Evolutionary conservation across 2,329 filamentous ascomycete species (phyloP).

Genomic region (Colletotrichum endophyticum): DNA sequence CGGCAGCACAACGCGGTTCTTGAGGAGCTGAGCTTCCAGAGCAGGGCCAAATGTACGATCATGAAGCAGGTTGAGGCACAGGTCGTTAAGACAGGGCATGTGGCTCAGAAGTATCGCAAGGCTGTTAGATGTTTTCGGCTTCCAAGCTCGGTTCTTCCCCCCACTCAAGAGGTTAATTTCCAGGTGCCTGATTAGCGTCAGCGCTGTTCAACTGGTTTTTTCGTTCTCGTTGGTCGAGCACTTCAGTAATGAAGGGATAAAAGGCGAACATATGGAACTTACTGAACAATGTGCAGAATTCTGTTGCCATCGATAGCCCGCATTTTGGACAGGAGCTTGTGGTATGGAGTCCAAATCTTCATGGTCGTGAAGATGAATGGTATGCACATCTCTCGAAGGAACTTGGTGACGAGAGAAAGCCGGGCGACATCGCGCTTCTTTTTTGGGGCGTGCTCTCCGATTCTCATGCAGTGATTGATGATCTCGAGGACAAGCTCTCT

Average conservation of each 20-base stretch:
- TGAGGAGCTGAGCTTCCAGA: no score
- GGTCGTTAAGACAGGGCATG: neutral
- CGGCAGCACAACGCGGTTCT: no score
- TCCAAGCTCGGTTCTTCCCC: no score
- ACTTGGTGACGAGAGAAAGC: neutral
- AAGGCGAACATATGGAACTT: neutral
- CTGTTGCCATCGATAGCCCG: neutral
- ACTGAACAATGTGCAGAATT: neutral
- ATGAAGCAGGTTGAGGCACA: no score
- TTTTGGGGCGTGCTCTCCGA: no score
- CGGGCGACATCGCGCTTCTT: neutral
- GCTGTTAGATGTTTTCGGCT: accelerated
- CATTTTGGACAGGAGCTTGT: accelerated
- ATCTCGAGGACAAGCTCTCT: neutral
- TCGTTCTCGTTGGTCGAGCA: no score
- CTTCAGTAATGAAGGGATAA: neutral
- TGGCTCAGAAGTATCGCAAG: neutral
- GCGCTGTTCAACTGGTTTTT: neutral
- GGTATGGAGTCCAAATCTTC: accelerated
- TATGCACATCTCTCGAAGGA: neutral
- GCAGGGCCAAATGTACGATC: no score
- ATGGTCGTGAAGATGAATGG: neutral
- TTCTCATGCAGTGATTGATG: neutral
- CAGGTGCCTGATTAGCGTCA: neutral
- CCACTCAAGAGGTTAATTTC: no score